phyloP scores from a whole-genome alignment of 202 grass and related monocot species.

The Saccharum hybrid region DNA sequence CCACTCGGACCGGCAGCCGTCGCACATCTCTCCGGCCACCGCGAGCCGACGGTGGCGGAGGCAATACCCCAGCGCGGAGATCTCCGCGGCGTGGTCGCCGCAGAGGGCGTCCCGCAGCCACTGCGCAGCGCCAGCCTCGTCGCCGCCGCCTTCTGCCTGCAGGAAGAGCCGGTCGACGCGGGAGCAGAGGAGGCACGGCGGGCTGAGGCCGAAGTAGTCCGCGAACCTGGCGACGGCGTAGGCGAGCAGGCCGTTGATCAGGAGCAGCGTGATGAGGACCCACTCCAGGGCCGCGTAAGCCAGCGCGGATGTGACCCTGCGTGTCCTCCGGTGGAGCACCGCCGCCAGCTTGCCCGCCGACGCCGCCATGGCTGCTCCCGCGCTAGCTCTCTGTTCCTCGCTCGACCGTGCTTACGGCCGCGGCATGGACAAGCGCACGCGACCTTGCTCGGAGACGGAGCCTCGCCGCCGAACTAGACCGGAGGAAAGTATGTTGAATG shows the following conservation, averaged over 20 bases:
- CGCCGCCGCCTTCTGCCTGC: slow-evolving; percentile 24
- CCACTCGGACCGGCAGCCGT: slow-evolving; percentile 58
- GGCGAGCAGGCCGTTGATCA: slow-evolving; percentile 80
- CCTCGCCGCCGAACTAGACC: slow-evolving; percentile 8
- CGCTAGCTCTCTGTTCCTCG: neutral
- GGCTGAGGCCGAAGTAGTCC: slow-evolving; percentile 69
- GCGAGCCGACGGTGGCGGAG: slow-evolving; percentile 55
- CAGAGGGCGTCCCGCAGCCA: slow-evolving; percentile 61
- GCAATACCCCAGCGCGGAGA: slow-evolving; percentile 78
- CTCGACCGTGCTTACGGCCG: neutral
- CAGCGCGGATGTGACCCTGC: slow-evolving; percentile 63
- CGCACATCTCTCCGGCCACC: slow-evolving; percentile 70
- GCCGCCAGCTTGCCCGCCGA: slow-evolving; percentile 51
- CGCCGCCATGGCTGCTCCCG: slow-evolving; percentile 45
- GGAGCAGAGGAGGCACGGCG: slow-evolving; percentile 87
- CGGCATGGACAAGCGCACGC: neutral
- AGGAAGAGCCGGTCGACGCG: slow-evolving; percentile 83
- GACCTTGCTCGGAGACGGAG: slow-evolving; percentile 18
- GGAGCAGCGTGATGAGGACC: slow-evolving; percentile 87
- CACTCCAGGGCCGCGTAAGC: slow-evolving; percentile 80
- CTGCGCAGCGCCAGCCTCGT: slow-evolving; percentile 27
- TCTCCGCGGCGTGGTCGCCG: slow-evolving; percentile 77
- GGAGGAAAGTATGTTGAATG: slow-evolving; percentile 35
- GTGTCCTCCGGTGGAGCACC: slow-evolving; percentile 58
- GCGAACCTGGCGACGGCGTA: slow-evolving; percentile 84